Conservation (phyloP, 768 basidiomycete species). For the Russula vinacea region DNA sequence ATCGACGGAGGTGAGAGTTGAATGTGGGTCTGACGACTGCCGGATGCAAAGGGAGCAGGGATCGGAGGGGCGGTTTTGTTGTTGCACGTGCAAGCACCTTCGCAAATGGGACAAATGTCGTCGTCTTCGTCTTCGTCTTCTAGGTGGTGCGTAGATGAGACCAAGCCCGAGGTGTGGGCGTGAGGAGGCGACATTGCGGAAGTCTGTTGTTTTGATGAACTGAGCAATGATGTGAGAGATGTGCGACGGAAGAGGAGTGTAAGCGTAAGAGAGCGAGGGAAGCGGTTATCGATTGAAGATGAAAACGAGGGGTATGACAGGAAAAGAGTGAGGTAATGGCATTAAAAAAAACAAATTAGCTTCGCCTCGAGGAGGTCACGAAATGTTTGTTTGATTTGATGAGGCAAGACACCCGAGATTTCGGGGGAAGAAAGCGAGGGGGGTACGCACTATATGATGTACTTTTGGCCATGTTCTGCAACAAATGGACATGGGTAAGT, state of each 20-base stretch:
- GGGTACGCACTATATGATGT: conserved; percentile 31
- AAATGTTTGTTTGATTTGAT: conserved; percentile 15
- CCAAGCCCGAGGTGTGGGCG: conserved; percentile 59
- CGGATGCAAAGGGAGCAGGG: conserved; percentile 6
- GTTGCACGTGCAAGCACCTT: conserved; percentile 81
- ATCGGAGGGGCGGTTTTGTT: conserved; percentile 34
- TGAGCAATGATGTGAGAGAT: conserved; percentile 31
- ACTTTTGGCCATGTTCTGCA: conserved; percentile 44
- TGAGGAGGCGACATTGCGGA: conserved; percentile 65
- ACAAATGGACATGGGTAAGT: conserved; percentile 45
- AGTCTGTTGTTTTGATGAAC: conserved; percentile 50
- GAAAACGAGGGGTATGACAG: conserved; percentile 23
- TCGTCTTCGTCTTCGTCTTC: conserved; percentile 71
- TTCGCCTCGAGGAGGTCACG: conserved; percentile 27
- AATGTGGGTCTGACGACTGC: conserved; percentile 11
- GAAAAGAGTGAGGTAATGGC: conserved; percentile 24
- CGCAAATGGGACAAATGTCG: conserved; percentile 89
- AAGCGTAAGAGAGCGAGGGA: not conserved
- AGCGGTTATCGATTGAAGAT: conserved; percentile 19
- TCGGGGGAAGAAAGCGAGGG: conserved; percentile 22
- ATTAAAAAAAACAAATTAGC: conserved; percentile 24
- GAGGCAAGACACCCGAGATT: conserved; percentile 29
- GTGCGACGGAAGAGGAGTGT: conserved; percentile 4
- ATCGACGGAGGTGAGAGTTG: conserved; percentile 11
- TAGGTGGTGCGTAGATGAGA: conserved; percentile 34